Percentiles rank a stretch among this genome's conserved stretches.
Conservation (phyloP, 129 eudicot species). For the Flaveria trinervia region DNA sequence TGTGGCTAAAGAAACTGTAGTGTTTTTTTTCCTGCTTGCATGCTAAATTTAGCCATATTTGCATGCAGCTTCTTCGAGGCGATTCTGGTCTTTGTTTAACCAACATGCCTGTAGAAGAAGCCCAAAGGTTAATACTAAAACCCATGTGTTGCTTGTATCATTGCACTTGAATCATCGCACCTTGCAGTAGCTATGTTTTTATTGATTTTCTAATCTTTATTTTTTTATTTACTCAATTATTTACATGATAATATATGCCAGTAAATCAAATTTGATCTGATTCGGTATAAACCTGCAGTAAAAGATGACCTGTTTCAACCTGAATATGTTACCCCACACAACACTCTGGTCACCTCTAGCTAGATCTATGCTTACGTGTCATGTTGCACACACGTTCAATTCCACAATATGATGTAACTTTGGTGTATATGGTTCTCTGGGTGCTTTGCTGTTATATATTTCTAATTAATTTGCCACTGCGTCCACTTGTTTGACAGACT, state of each 20-base stretch:
- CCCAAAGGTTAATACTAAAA: conserved; percentile 40
- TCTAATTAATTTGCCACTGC: not conserved
- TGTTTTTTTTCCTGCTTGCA: not conserved
- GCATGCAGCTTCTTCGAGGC: conserved; percentile 77
- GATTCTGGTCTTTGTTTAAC: conserved; percentile 87
- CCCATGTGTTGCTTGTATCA: not conserved
- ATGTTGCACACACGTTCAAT: not conserved
- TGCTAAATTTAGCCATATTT: conserved; percentile 12
- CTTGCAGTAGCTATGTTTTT: not conserved
- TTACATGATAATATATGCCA: not conserved
- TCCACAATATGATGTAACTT: not conserved
- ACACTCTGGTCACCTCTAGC: not conserved
- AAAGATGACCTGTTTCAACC: not conserved
- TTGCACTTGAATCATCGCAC: not conserved
- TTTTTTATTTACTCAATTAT: not conserved
- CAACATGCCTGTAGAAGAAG: conserved; percentile 74
- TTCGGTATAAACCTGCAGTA: too few relatives aligned
- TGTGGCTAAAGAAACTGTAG: not conserved
- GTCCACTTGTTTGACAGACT: conserved; percentile 42
- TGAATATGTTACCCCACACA: not conserved
- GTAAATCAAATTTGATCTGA: not conserved
- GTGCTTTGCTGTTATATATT: not conserved
- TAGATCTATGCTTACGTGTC: not conserved
- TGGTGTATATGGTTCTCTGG: not conserved
- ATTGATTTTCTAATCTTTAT: not conserved